Evolutionary conservation across 768 basidiomycete species (phyloP).

Genomic region (Amylocystis lapponica): DNA sequence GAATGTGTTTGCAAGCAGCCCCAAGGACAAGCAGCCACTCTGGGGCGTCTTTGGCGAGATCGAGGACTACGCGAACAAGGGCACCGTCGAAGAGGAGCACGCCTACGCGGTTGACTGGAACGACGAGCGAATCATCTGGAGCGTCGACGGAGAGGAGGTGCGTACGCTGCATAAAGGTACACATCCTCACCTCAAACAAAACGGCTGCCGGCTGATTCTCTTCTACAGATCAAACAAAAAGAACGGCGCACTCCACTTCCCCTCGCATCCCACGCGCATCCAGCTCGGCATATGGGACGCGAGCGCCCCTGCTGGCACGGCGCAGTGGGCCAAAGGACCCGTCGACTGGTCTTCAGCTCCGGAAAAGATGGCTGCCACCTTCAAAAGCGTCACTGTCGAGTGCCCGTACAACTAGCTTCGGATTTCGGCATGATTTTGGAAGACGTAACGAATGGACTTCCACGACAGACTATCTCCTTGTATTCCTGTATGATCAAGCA

Average conservation of each 20-base stretch:
- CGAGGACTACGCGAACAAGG: conserved; percentile 20
- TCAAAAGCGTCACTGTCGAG: conserved; percentile 34
- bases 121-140: conserved; percentile 33
- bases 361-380: conserved; percentile 24
- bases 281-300: conserved; percentile 45
- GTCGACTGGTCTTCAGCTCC: conserved; percentile 34
- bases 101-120: conserved; percentile 38
- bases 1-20: conserved; percentile 33
- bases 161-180: conserved; percentile 27
- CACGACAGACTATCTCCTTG: too few relatives aligned
- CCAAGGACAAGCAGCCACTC: conserved; percentile 24
- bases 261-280: conserved; percentile 30
- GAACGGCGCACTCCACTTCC: conserved; percentile 31
- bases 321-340: conserved; percentile 39
- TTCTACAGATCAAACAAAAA: conserved; percentile 25
- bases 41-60: conserved; percentile 33
- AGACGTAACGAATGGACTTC: too few relatives aligned
- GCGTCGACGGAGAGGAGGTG: conserved; percentile 30
- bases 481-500: too few relatives aligned
- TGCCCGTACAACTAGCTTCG: too few relatives aligned
- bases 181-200: background rate
- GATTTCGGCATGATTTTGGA: too few relatives aligned
- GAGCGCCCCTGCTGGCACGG: conserved; percentile 34
- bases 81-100: conserved; percentile 20
- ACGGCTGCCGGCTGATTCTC: background rate